Base-by-base conservation (phyloP, 176 grass and related monocot species). In the Bonia amplexicaulis region DNA sequence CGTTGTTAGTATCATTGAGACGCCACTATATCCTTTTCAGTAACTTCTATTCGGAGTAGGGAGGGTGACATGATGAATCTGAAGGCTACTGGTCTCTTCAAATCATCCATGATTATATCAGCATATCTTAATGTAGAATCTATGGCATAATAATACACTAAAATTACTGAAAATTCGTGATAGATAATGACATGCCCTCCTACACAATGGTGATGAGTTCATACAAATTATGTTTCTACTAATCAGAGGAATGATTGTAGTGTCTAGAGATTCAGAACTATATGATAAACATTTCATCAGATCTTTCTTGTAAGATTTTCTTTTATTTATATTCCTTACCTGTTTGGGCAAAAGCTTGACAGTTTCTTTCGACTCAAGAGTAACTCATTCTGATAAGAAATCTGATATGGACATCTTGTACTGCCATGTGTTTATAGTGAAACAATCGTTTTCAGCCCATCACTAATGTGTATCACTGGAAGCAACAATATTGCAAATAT, bases 381-480 rank as follows among this genome's bases (percentile, higher is more conserved):
- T n/a, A n/a, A n/a, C n/a, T n/a, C n/a, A n/a, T n/a, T n/a, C n/a
- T n/a, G 17, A 47, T 75, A 80, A 87, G 73, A 71, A 76, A 64
- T 25, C 14, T 44, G 53, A 84, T 70, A 70, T 54, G 45, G 85
- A 80, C 75, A 83, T 59, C 27, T 67, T 67, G 48, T 78, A 83
- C 44, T 53, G 40, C 9, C 27, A n/a, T 83, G 16, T 65, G 62
- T 69, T 79, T n/a, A 54, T 78, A 84, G 52, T 52, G 42, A 52
- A 51, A 66, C 68, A 69, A 33, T 90, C 68, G 1, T 83, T 84
- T 87, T 87, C 89, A 63, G 27, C 69, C 80, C 41, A 80, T 84
- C 85, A 87, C 75, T 87, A 83, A 75, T 80, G 89, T 59, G 74
- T 60, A 69, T 51, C 74, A 26, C 19, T 84, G 51, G 89, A 90